Conservation (phyloP, 1,284 basidiomycete species). For the Moesziomyces parantarcticus region DNA sequence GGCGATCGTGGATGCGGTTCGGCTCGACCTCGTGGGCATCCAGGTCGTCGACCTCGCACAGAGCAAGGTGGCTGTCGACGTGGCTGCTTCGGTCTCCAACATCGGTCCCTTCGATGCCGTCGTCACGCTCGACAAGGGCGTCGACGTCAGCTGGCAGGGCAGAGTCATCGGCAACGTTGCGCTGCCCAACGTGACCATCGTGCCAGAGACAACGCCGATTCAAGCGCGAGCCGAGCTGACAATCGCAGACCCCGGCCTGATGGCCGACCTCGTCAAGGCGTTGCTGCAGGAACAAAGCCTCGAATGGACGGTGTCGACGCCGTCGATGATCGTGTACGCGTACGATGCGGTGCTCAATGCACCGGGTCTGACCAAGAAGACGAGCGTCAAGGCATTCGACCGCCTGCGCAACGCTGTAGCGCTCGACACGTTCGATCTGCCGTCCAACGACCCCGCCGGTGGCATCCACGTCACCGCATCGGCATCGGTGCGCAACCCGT, state of each 20-base stretch:
- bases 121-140: constrained; percentile 76
- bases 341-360: constrained; percentile 70
- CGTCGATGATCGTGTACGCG: constrained; percentile 74
- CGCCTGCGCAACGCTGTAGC: constrained; percentile 75
- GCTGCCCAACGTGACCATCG: constrained; percentile 71
- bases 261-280: constrained; percentile 76
- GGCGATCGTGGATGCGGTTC: constrained; percentile 75
- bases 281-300: constrained; percentile 77
- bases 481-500: constrained; percentile 76
- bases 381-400: constrained; percentile 78
- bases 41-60: constrained; percentile 66
- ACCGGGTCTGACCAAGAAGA: constrained; percentile 73
- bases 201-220: constrained; percentile 74
- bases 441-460: constrained; percentile 77
- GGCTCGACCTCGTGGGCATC: constrained; percentile 67
- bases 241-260: constrained; percentile 73
- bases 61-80: constrained; percentile 73
- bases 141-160: constrained; percentile 75
- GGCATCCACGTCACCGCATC: constrained; percentile 78
- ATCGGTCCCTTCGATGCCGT: constrained; percentile 81
- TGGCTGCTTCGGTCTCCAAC: constrained; percentile 76
- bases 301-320: constrained; percentile 78
- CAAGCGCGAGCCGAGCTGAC: constrained; percentile 73
- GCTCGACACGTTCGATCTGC: constrained; percentile 78
- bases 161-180: constrained; percentile 74